These are phyloP conservation scores for Pseudocercospora macadamiae DNA, from an alignment of 2,329 filamentous ascomycete genomes.

Conservation along the genomic window DNA sequence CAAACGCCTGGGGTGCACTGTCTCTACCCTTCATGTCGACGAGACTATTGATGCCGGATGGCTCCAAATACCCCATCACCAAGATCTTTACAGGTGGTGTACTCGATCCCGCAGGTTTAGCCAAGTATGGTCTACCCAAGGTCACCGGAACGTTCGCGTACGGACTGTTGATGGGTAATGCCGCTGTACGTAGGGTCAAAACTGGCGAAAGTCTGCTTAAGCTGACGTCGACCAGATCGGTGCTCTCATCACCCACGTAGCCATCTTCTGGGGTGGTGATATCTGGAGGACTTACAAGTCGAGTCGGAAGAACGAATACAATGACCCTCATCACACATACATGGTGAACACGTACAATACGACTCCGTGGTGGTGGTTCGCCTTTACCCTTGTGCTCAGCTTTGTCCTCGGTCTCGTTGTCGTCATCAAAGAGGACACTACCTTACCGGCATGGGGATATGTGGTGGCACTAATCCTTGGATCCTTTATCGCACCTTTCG, in stretches of 20 bases:
- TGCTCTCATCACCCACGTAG: conserved; percentile 56
- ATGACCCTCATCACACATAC: conserved; percentile 57
- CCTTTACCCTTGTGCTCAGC: conserved; percentile 33
- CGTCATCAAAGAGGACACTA: conserved; percentile 37
- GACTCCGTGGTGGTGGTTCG: conserved; percentile 44
- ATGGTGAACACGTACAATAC: conserved; percentile 60
- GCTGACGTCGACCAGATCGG: no score
- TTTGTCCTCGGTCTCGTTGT: conserved; percentile 36
- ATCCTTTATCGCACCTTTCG: conserved; percentile 52
- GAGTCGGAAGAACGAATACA: conserved; percentile 47
- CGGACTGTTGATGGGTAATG: conserved; percentile 59
- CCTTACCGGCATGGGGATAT: conserved; percentile 40
- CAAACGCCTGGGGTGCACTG: conserved; percentile 51
- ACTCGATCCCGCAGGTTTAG: conserved; percentile 48
- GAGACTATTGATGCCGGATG: conserved; percentile 45
- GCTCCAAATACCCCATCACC: conserved; percentile 45
- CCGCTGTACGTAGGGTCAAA: conserved; percentile 47
- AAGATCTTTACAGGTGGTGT: conserved; percentile 44
- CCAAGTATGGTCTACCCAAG: conserved; percentile 50
- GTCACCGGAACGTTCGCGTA: conserved; percentile 52
- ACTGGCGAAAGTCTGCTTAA: no score
- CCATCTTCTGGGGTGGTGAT: conserved; percentile 61
- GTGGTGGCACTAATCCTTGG: conserved; percentile 31
- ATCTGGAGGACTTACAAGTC: conserved; percentile 52
- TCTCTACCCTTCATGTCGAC: conserved; percentile 61